Base-by-base conservation (phyloP, 2,329 filamentous ascomycete genomes). In the Diplodia scrobiculata region DNA sequence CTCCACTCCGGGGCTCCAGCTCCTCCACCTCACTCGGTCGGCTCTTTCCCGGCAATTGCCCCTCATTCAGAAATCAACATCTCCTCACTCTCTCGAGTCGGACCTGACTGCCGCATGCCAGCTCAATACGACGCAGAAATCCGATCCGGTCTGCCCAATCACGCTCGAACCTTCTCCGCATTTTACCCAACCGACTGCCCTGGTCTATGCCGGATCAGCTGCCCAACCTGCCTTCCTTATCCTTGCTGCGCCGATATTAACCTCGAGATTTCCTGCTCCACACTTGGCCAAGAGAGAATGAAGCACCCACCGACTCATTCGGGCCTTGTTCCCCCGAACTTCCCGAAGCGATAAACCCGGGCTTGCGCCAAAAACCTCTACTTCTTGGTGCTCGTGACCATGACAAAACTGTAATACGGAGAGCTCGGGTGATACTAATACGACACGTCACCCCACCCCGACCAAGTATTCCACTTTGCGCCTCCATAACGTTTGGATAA, bases 1-100 rank as follows among this genome's bases (percentile, higher is more conserved):
- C 58, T 62, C 58, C 58, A 45, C 41, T 62, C 58, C 29, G 41
- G 41, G 10, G 58, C 58, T 62, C 58, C 58, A 62, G 58, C 58
- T 62, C 29, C 41, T 48, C 38, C 55, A 48, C 38, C 41, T 27
- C 41, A 25, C 27, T 7, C 32, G 17, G n/a, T 25, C 45, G 17
- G 41, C 41, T 17, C 58, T 41, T 27, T 25, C 25, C 38, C 17
- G 38, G 38, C 38, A 17, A 10, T 7, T 11, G 6, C 14, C 11
- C 9, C 11, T 29, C 38, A 25, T 62, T 25, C 11, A 50, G n/a
- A 60, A 6, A 29, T 14, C 4, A 17, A 1, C 45, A 3, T 50
- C 41, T 9, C 45, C 41, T 32, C 58, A 50, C 27, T 36, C 41
- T 62, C 58, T 50, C 58, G 29, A 7, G 3, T 6, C 41, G 17